Base-by-base conservation (phyloP, 345 rosid species). In the Nasturtium officinale region DNA sequence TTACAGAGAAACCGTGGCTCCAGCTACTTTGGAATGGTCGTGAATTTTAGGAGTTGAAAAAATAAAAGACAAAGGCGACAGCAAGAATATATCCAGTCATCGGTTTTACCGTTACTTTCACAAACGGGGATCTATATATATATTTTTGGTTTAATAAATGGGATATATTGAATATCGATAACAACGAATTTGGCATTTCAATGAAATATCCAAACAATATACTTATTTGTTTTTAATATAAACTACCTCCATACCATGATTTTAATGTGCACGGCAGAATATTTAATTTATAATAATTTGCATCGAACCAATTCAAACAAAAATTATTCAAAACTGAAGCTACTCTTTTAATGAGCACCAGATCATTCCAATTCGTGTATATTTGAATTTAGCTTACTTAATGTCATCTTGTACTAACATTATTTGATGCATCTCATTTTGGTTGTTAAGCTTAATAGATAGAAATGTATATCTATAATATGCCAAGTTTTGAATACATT, bases 61-160 rank as follows among this genome's bases (percentile, higher is more conserved):
- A 58, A 25, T 1, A 58, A 59, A 38, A 8, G 16, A 23, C 20
- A 59, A 38, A 60, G 65, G 20, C 65, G 50, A 60, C 65, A 60
- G 7, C 28, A 60, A 38, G 48, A 37, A 60, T 60, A 60, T 37
- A 21, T 38, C 13, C 48, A 21, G 33, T 57, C 26, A 21, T 57
- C 12, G 62, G 15, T 30, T 30, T 4, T 4, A 30, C 40, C 61
- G 40, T 56, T 9, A 5, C 1, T 29, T 7, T 29, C 13, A 55
- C 2, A 29, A 55, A 8, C 29, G 25, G 38, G 13, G 17, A n/a
- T 43, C 8, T 20, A 23, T 52, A 23, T 23, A 23, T 23, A 2
- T n/a, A n/a, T n/a, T 23, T 23, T 2, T 23, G 25, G 25, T 23
- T 23, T 38, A 32, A 55, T 3, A 32, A 57, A 9, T 57, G 42